Conservation (phyloP, 768 basidiomycete genomes). For the Tylopilus sp. region DNA sequence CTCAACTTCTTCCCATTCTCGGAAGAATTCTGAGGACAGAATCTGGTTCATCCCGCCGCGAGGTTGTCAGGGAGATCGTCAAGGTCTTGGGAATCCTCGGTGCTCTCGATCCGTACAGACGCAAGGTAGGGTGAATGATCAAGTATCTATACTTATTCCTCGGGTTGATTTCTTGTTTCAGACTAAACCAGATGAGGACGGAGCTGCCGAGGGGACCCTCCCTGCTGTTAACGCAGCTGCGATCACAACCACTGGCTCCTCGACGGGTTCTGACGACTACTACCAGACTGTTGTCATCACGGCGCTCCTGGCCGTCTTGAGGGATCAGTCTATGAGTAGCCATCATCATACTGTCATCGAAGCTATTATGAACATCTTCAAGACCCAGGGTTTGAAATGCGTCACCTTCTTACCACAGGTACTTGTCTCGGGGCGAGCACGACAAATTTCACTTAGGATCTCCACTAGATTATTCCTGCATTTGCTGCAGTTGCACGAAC, state of each 20-base stretch:
- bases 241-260: constrained; percentile 55
- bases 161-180: constrained; percentile 22
- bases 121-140: constrained; percentile 60
- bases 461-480: constrained; percentile 82
- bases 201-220: constrained; percentile 53
- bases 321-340: constrained; percentile 80
- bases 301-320: constrained; percentile 79
- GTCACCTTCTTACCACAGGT: constrained; percentile 94
- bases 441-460: constrained; percentile 7
- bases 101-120: constrained; percentile 91
- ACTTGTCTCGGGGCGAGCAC: constrained; percentile 4
- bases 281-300: constrained; percentile 96
- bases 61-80: constrained; percentile 91
- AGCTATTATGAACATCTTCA: constrained; percentile 98
- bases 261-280: constrained; percentile 83
- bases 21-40: constrained; percentile 86
- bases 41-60: constrained; percentile 67
- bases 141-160: neutral
- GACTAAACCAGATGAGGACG: constrained; percentile 64
- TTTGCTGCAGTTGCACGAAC: constrained; percentile 85
- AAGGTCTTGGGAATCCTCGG: constrained; percentile 95
- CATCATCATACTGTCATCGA: constrained; percentile 95
- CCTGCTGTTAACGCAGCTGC: constrained; percentile 68
- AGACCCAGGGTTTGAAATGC: constrained; percentile 95
- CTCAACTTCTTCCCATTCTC: constrained; percentile 82